phyloP scores from a whole-genome alignment of 345 rosid genomes.

The Punica granatum region DNA sequence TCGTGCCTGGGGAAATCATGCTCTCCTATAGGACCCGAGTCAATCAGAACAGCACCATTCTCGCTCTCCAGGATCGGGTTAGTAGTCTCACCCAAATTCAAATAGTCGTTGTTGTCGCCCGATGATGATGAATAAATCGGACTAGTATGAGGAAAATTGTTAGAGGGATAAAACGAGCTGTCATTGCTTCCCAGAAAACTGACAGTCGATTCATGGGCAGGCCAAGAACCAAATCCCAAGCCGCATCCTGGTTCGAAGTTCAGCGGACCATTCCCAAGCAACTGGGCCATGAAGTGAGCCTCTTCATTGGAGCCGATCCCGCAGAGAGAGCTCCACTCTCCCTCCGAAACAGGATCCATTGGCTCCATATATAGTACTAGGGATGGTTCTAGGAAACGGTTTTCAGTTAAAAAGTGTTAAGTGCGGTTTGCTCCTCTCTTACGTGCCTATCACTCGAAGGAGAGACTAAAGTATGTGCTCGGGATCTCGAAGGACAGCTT shows the following conservation, averaged over 20 bases:
- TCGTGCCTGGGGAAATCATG: neutral
- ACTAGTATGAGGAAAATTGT: slow-evolving; percentile 5
- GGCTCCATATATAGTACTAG: slow-evolving; percentile 5
- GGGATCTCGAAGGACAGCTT: slow-evolving; percentile 10
- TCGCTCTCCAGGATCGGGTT: neutral
- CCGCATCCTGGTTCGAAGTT: slow-evolving; percentile 9
- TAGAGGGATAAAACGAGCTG: slow-evolving; percentile 12
- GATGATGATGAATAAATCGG: slow-evolving; percentile 12
- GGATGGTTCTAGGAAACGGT: neutral
- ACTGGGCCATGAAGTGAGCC: slow-evolving; percentile 66
- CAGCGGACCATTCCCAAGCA: slow-evolving; percentile 33
- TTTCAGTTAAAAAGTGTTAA: neutral
- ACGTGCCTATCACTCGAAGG: neutral
- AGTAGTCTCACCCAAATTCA: slow-evolving; percentile 14
- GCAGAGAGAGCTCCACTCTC: slow-evolving; percentile 56
- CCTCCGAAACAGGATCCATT: slow-evolving; percentile 17
- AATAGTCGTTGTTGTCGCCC: slow-evolving; percentile 20
- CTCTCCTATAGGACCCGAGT: slow-evolving; percentile 1
- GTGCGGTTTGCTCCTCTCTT: neutral
- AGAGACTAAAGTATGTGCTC: neutral
- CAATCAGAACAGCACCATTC: neutral
- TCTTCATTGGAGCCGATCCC: slow-evolving; percentile 58
- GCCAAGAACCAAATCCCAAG: slow-evolving; percentile 24
- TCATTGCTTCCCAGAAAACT: slow-evolving; percentile 10
- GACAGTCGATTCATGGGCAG: slow-evolving; percentile 26